A percentile compares a stretch with the other conserved stretches of the same genome.
phyloP scores from a whole-genome alignment of 1,139 yeast genomes.

The Nematodospora anomalae region DNA sequence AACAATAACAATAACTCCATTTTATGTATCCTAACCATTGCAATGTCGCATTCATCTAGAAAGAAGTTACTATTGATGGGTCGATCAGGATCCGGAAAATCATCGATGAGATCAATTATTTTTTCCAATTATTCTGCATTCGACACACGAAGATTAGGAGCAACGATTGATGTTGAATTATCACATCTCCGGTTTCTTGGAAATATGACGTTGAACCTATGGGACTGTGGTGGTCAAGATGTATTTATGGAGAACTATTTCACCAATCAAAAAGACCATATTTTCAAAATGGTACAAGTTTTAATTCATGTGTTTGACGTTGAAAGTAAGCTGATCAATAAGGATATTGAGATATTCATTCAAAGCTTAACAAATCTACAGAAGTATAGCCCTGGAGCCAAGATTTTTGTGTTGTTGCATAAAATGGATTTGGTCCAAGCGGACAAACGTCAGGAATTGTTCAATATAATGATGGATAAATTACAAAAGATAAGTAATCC shows the following conservation, averaged over 20 bases:
- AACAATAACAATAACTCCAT: too few relatives aligned
- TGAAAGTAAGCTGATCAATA: constrained; percentile 86
- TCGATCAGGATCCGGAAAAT: constrained; percentile 95
- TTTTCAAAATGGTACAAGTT: constrained; percentile 96
- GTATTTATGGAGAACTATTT: constrained; percentile 94
- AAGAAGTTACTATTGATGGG: constrained; percentile 64
- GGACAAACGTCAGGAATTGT: constrained; percentile 81
- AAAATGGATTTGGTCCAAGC: constrained; percentile 95
- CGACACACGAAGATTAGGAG: constrained; percentile 93
- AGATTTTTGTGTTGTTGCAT: constrained; percentile 87
- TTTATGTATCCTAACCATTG: too few relatives aligned
- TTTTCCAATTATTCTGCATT: constrained; percentile 95
- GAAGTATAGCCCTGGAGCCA: constrained; percentile 87
- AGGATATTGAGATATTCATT: constrained; percentile 89
- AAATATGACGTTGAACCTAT: constrained; percentile 88
- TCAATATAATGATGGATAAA: constrained; percentile 80
- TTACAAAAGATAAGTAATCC: constrained; percentile 75
- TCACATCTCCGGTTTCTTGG: constrained; percentile 91
- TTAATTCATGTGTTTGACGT: constrained; percentile 95
- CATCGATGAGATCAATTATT: constrained; percentile 95
- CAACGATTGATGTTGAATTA: constrained; percentile 97
- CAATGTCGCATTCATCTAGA: constrained; percentile 28
- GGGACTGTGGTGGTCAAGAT: constrained; percentile 99
- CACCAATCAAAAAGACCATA: constrained; percentile 83
- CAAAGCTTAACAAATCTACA: constrained; percentile 79